Percentiles rank a stretch among this genome's conserved stretches.
phyloP scores from a whole-genome alignment of 371 early-diverging fungal genomes.

The Entomophthora muscae region DNA sequence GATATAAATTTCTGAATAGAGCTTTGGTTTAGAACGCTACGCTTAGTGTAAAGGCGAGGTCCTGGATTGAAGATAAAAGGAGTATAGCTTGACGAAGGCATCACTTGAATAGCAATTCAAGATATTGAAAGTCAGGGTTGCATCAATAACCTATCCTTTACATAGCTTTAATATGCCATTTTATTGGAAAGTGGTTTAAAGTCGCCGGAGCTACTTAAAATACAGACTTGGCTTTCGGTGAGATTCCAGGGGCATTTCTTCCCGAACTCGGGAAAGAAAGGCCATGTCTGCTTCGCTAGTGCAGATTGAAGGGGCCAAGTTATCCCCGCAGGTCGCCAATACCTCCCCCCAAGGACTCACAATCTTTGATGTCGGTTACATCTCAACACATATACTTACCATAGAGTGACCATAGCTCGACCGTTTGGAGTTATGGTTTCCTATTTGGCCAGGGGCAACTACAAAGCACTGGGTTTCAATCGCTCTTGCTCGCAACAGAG shows the following conservation, averaged over 20 bases:
- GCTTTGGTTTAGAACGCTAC: no score
- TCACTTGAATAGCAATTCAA: no score
- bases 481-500: conserved; percentile 60
- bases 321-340: conserved; percentile 37
- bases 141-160: no score
- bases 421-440: conserved; percentile 54
- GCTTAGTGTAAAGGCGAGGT: no score
- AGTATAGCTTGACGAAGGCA: no score
- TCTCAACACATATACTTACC: conserved; percentile 19
- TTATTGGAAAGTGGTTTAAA: no score
- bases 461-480: conserved; percentile 71
- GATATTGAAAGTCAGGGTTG: no score
- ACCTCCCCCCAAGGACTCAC: conserved; percentile 54
- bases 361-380: conserved; percentile 18
- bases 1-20: no score
- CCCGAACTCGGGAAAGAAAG: conserved; percentile 32
- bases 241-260: conserved; percentile 51
- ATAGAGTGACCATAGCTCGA: conserved; percentile 62
- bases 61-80: no score
- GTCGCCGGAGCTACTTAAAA: no score
- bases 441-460: conserved; percentile 47
- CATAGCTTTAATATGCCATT: no score
- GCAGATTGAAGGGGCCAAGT: conserved; percentile 25
- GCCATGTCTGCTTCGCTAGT: conserved; percentile 43
- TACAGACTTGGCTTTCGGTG: conserved; percentile 54